Evolutionary conservation across 192 early-diverging fungal genomes (phyloP).

Genomic region (Coemansia pectinata): DNA sequence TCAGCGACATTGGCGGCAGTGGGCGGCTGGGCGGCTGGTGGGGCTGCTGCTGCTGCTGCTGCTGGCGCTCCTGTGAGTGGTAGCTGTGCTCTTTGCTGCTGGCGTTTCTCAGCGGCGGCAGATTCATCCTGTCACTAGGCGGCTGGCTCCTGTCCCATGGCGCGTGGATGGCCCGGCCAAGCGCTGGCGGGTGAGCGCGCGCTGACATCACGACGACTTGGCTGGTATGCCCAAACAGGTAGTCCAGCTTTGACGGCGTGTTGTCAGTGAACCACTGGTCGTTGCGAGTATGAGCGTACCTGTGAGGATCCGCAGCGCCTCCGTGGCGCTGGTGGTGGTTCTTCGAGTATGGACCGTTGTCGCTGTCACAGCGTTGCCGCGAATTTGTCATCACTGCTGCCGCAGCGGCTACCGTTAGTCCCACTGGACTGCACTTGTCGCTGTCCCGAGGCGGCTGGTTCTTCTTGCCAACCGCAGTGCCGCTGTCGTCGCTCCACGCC

Average conservation of each 20-base stretch:
- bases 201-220: conserved; percentile 12
- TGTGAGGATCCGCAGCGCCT: not conserved
- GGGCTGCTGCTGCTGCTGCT: not conserved
- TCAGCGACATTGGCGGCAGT: not conserved
- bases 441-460: not conserved
- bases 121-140: not conserved
- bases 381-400: not conserved
- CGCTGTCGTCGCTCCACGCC: conserved; percentile 10
- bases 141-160: not conserved
- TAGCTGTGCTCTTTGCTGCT: not conserved
- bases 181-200: conserved; percentile 7
- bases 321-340: not conserved
- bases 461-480: not conserved
- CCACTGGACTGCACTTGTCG: not conserved
- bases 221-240: conserved; percentile 30
- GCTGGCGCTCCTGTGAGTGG: not conserved
- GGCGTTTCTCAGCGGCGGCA: not conserved
- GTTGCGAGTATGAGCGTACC: conserved; percentile 42
- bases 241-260: conserved; percentile 36
- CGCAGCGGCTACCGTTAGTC: not conserved
- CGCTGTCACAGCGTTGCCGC: not conserved
- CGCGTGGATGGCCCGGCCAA: conserved; percentile 3
- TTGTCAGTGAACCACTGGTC: conserved; percentile 46
- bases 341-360: not conserved
- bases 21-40: not conserved